These are phyloP conservation scores for Davidsoniella neocaledoniae DNA, from an alignment of 2,329 filamentous ascomycete genomes.

Conservation along the genomic window DNA sequence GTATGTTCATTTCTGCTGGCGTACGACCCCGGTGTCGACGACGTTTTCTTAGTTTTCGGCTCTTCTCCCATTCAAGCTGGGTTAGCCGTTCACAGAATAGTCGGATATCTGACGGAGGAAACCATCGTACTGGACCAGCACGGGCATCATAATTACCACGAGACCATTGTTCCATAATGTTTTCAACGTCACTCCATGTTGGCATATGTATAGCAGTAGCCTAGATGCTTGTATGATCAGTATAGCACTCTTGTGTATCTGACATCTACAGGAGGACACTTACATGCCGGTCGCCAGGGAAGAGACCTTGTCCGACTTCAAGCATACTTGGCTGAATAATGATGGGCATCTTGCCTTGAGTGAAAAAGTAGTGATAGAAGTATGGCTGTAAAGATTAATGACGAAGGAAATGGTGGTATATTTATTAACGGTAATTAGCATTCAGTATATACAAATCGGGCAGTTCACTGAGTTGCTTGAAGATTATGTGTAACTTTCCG, in stretches of 20 bases:
- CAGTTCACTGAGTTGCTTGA: no score
- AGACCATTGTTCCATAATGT: background rate
- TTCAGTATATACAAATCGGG: background rate
- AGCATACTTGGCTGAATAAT: slow-evolving; percentile 9
- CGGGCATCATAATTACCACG: background rate
- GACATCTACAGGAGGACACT: background rate
- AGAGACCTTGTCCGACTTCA: slow-evolving; percentile 2
- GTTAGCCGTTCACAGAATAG: background rate
- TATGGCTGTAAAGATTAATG: background rate
- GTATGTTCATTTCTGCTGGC: background rate
- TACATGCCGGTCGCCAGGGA: slow-evolving; percentile 5
- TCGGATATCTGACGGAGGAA: background rate
- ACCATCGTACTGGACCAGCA: background rate
- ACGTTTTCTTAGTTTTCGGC: background rate
- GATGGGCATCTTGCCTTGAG: background rate
- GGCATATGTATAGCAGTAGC: background rate
- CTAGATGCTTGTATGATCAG: background rate
- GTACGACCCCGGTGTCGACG: background rate
- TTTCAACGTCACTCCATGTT: background rate
- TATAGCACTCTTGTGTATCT: background rate
- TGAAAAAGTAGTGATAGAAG: background rate
- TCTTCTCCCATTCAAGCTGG: slow-evolving; percentile 6
- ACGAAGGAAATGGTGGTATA: no score
- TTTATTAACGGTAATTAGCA: background rate
- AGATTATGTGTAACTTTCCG: no score